These are phyloP conservation scores for Daldinia vernicosa DNA, from an alignment of 495 filamentous ascomycete species.

Conservation along the genomic window DNA sequence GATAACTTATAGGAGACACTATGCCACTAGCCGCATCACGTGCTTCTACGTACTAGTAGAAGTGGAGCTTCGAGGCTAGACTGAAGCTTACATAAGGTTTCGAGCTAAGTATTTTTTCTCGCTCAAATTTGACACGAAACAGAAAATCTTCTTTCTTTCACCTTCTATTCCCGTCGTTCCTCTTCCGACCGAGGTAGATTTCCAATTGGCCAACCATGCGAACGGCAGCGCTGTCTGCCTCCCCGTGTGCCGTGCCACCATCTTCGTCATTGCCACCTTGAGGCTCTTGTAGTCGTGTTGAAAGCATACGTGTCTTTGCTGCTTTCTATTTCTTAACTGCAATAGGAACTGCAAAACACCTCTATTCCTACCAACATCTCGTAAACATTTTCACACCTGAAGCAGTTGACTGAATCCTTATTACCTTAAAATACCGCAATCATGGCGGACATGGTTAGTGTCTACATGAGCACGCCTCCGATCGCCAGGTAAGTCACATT, in stretches of 20 bases:
- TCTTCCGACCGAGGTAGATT: conserved; percentile 12
- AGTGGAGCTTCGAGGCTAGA: not conserved
- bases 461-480: conserved; percentile 45
- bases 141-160: conserved; percentile 25
- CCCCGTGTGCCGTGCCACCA: conserved; percentile 36
- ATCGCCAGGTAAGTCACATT: conserved; percentile 42
- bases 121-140: conserved; percentile 40
- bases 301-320: conserved; percentile 37
- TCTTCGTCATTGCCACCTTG: conserved; percentile 35
- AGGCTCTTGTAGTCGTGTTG: conserved; percentile 28
- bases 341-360: not conserved
- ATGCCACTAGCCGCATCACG: not conserved
- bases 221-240: conserved; percentile 40
- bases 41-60: not conserved
- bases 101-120: not conserved
- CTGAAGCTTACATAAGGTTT: not conserved
- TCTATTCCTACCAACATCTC: not conserved
- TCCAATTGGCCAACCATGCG: conserved; percentile 45
- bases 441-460: conserved; percentile 43
- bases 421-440: conserved; percentile 9
- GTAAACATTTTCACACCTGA: not conserved
- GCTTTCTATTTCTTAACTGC: conserved; percentile 7
- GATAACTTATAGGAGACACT: not conserved
- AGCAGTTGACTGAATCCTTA: not conserved
- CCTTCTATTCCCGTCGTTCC: conserved; percentile 24